Evolutionary conservation across 768 basidiomycete genomes (phyloP), one percentile per base, ranked within the genome.

Genomic region (Panellus pusillus): DNA sequence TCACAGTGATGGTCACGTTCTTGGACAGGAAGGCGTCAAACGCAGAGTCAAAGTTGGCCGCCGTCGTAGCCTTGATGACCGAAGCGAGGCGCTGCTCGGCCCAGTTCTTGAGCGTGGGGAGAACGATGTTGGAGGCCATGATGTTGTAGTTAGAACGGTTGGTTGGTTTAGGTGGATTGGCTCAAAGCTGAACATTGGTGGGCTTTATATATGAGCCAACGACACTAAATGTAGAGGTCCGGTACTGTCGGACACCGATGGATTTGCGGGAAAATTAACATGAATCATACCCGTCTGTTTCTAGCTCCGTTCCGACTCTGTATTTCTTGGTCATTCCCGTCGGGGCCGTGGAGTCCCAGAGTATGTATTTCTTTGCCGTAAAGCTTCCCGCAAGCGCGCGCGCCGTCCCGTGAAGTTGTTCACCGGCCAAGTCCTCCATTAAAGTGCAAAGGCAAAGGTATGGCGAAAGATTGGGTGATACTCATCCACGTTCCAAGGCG

Each of bases 1-100:
- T 81, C 50, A 80, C 63, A 3, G 66, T 70, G 50, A 79, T 64
- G 1, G 55, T 62, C 27, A 67, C 71, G 14, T 74, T 19, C 35
- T 64, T 28, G 7, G 74, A 69, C 52, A 81, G 63, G 54, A 77
- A 75, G 2, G 52, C 62, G 32, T 79, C 71, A 63, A 80, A 77
- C 0, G 73, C 70, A 17, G 54, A 29, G 43, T 71, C 53, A 53
- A 79, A 76, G 15, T 64, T 68, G 0, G 54, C 52, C 19, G 62
- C 38, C 4, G 67, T 74, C 31, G 72, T 74, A 6, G 78, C 73
- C 51, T 69, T 55, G 55, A 76, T 66, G 42, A 81, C 49, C 20
- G 72, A 58, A 4, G 65, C 64, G 49, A 81, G 44, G 58, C 63
- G 74, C 46, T 67, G 62, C 57, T 78, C 56, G 13, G 75, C 71